phyloP scores from a whole-genome alignment of 176 grass and related monocot genomes.

The Zea luxurians region DNA sequence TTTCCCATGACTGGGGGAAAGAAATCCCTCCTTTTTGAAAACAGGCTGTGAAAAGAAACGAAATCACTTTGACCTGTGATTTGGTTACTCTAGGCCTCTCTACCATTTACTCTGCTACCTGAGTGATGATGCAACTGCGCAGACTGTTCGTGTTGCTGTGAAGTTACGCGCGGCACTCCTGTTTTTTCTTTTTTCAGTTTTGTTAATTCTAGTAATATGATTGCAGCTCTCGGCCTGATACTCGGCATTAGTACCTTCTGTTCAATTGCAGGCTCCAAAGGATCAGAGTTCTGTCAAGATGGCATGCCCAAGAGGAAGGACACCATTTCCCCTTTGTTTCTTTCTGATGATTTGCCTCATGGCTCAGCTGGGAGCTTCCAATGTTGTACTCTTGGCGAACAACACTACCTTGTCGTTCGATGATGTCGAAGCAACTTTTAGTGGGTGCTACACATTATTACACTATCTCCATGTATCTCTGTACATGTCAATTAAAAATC shows the following conservation, averaged over 20 bases:
- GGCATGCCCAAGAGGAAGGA: slow-evolving; percentile 26
- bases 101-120: not conserved
- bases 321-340: slow-evolving; percentile 18
- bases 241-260: not conserved
- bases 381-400: slow-evolving; percentile 60
- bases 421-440: slow-evolving; percentile 70
- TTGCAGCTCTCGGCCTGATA: slow-evolving; percentile 17
- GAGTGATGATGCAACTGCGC: not conserved
- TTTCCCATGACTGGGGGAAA: not conserved
- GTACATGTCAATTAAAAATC: not conserved
- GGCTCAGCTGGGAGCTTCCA: slow-evolving; percentile 45
- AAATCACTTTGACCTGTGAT: not conserved
- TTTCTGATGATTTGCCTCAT: slow-evolving; percentile 46
- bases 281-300: not conserved
- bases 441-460: slow-evolving; percentile 46
- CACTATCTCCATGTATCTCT: slow-evolving; percentile 26
- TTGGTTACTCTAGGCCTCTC: not conserved
- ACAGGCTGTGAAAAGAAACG: not conserved
- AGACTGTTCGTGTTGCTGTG: not conserved
- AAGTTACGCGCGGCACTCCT: not conserved
- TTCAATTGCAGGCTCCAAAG: too few species aligned
- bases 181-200: not conserved
- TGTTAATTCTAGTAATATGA: not conserved
- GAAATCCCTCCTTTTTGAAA: not conserved
- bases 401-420: slow-evolving; percentile 62